Evolutionary conservation across 768 basidiomycete genomes (phyloP).

Genomic region (Mycena capillaripes): DNA sequence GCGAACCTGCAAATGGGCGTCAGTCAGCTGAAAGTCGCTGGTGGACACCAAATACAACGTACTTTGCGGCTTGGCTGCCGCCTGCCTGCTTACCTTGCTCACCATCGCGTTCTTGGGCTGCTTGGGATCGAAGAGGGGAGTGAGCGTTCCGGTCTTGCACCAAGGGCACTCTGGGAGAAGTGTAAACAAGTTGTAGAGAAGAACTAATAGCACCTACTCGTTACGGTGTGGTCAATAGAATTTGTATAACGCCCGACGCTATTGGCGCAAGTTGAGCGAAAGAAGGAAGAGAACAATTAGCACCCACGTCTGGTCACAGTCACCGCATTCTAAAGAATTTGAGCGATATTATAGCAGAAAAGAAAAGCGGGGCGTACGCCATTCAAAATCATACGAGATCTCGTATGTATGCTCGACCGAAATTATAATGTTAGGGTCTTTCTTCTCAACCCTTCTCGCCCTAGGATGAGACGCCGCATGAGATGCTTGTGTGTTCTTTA

Average conservation of each 20-base stretch:
- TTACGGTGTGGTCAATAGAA: slow-evolving; percentile 11
- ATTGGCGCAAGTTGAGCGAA: not conserved
- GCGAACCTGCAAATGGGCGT: slow-evolving; percentile 50
- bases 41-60: slow-evolving; percentile 9
- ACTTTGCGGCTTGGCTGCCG: slow-evolving; percentile 63
- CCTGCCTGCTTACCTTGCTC: slow-evolving; percentile 56
- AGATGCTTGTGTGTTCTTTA: not conserved
- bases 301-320: slow-evolving; percentile 73
- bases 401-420: slow-evolving; percentile 86
- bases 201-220: not conserved
- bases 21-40: not conserved
- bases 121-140: slow-evolving; percentile 65
- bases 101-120: slow-evolving; percentile 45
- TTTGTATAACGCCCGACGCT: slow-evolving; percentile 12
- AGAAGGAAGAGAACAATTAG: not conserved
- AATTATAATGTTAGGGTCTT: slow-evolving; percentile 77
- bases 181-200: not conserved
- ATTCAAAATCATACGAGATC: slow-evolving; percentile 79
- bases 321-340: slow-evolving; percentile 65
- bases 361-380: slow-evolving; percentile 60
- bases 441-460: slow-evolving; percentile 80
- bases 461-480: slow-evolving; percentile 51
- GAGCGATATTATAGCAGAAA: slow-evolving; percentile 12
- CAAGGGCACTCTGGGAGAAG: slow-evolving; percentile 69
- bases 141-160: slow-evolving; percentile 71